Evolutionary conservation across 352 stramenopile species (phyloP).

Genomic region (Phytophthora gonapodyides): DNA sequence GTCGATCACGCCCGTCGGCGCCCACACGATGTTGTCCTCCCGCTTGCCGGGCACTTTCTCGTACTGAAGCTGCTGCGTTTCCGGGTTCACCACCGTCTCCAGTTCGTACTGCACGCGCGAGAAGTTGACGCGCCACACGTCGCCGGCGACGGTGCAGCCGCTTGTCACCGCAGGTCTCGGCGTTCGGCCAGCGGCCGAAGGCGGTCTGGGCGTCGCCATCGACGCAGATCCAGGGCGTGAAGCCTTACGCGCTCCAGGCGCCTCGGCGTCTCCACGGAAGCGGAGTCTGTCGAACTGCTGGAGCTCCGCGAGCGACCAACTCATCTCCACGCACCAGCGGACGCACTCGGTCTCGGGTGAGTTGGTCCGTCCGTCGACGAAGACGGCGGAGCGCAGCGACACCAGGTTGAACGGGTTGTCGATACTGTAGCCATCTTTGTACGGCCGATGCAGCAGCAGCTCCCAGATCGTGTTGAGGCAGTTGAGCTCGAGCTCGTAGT

Average conservation of each 20-base stretch:
- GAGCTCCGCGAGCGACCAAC: slow-evolving; percentile 69
- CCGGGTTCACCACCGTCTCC: slow-evolving; percentile 44
- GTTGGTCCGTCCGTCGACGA: slow-evolving; percentile 79
- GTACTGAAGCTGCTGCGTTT: slow-evolving; percentile 54
- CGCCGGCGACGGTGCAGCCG: slow-evolving; percentile 31
- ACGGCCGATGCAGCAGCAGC: slow-evolving; percentile 86
- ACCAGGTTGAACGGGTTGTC: slow-evolving; percentile 74
- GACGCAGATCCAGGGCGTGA: not conserved
- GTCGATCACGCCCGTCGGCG: slow-evolving; percentile 71
- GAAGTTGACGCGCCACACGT: slow-evolving; percentile 91
- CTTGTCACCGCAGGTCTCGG: slow-evolving; percentile 21
- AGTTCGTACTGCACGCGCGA: slow-evolving; percentile 87
- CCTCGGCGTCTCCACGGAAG: slow-evolving; percentile 18
- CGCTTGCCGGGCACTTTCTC: slow-evolving; percentile 51
- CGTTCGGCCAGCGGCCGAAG: slow-evolving; percentile 8
- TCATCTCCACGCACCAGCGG: slow-evolving; percentile 88
- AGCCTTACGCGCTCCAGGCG: not conserved
- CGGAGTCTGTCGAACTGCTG: slow-evolving; percentile 59
- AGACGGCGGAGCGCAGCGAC: slow-evolving; percentile 51
- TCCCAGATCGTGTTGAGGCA: slow-evolving; percentile 93
- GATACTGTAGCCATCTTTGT: slow-evolving; percentile 86
- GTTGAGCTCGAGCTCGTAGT: slow-evolving; percentile 94
- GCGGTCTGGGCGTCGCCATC: slow-evolving; percentile 26
- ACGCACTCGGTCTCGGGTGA: slow-evolving; percentile 55
- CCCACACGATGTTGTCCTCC: slow-evolving; percentile 81